Percentiles rank a stretch among this genome's conserved stretches.
Evolutionary conservation across 2,329 filamentous ascomycete species (phyloP).

Genomic region (Nemania diffusa): DNA sequence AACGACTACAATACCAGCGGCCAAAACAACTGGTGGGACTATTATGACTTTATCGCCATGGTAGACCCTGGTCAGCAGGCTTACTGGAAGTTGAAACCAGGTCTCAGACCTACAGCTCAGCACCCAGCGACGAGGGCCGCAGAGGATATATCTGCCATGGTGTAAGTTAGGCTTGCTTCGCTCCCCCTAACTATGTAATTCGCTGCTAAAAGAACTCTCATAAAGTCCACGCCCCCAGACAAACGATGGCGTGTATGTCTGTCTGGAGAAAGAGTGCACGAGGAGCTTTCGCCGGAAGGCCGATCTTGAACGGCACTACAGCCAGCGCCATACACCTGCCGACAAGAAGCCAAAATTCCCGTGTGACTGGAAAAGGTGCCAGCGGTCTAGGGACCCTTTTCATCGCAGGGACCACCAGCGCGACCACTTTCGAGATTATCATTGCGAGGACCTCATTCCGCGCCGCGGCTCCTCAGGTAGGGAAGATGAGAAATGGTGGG

Average conservation of each 20-base stretch:
- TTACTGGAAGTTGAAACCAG: constrained; percentile 40
- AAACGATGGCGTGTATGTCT: constrained; percentile 36
- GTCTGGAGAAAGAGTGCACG: constrained; percentile 50
- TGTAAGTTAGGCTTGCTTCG: constrained; percentile 31
- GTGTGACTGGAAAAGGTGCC: constrained; percentile 65
- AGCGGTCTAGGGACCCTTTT: constrained; percentile 59
- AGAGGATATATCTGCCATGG: constrained; percentile 9
- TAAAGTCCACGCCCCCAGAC: constrained; percentile 34
- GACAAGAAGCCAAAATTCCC: constrained; percentile 56
- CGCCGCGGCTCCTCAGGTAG: constrained; percentile 41
- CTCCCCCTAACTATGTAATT: not conserved
- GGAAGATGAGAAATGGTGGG: constrained; percentile 52
- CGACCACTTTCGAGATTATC: constrained; percentile 66
- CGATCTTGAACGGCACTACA: constrained; percentile 65
- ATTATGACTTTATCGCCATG: constrained; percentile 40
- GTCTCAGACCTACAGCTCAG: constrained; percentile 18
- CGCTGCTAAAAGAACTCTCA: constrained; percentile 3
- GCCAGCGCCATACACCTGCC: constrained; percentile 58
- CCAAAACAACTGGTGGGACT: constrained; percentile 25
- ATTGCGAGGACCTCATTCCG: constrained; percentile 61
- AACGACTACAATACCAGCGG: constrained; percentile 15
- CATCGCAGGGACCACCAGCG: constrained; percentile 66
- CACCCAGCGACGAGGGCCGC: constrained; percentile 30
- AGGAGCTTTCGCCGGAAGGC: constrained; percentile 62
- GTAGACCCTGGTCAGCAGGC: constrained; percentile 37